phyloP scores from a whole-genome alignment of 2,329 filamentous ascomycete genomes.

The Arthrobotrys entomopaga region DNA sequence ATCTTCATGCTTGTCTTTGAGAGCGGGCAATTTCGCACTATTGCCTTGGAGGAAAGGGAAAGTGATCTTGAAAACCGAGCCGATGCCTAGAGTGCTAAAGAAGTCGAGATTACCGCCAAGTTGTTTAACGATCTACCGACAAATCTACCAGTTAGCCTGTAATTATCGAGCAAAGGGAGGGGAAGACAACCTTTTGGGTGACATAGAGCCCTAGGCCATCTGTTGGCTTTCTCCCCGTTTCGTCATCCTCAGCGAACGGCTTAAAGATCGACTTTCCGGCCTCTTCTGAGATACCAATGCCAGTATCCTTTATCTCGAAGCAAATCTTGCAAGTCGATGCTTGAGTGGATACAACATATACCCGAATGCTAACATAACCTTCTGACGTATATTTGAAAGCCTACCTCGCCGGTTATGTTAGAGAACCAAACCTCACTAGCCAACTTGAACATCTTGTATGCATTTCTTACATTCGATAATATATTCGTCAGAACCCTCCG shows the following conservation, averaged over 20 bases:
- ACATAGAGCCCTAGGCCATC: slow-evolving; percentile 51
- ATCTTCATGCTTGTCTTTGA: slow-evolving; percentile 39
- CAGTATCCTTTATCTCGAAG: slow-evolving; percentile 57
- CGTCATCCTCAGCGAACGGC: slow-evolving; percentile 55
- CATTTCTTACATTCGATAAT: slow-evolving; percentile 54
- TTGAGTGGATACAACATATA: slow-evolving; percentile 49
- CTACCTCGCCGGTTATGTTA: slow-evolving; percentile 36
- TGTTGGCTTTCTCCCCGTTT: slow-evolving; percentile 42
- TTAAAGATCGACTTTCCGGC: slow-evolving; percentile 55
- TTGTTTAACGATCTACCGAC: slow-evolving; percentile 46
- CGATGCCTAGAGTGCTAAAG: slow-evolving; percentile 50
- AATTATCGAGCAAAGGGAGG: too few relatives aligned
- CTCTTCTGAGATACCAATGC: slow-evolving; percentile 57
- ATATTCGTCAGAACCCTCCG: slow-evolving; percentile 57
- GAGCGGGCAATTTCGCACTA: slow-evolving; percentile 25
- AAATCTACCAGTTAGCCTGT: not conserved
- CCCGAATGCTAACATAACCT: slow-evolving; percentile 56
- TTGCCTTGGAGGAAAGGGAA: slow-evolving; percentile 41
- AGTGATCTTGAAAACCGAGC: slow-evolving; percentile 50
- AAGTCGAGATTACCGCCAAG: slow-evolving; percentile 48
- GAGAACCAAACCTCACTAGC: not conserved
- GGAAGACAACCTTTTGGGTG: slow-evolving; percentile 32
- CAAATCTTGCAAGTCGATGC: slow-evolving; percentile 39
- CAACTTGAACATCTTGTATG: not conserved
- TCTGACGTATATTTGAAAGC: slow-evolving; percentile 58